Conservation (phyloP, 345 rosid genomes). For the Acer saccharum region DNA sequence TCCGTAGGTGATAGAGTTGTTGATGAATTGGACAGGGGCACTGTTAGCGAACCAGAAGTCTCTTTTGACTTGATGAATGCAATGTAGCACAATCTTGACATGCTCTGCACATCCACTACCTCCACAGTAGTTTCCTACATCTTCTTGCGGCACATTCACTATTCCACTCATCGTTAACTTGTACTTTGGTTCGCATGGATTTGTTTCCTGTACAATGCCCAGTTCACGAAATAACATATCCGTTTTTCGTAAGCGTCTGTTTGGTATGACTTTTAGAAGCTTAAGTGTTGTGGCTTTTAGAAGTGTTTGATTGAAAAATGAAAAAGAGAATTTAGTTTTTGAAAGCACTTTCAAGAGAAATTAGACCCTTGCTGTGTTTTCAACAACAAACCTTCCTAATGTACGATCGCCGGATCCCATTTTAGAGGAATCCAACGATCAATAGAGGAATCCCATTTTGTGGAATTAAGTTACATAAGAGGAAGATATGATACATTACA, state of each 20-base stretch:
- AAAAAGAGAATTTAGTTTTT: background rate
- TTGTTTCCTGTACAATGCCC: background rate
- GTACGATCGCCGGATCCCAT: too few species aligned
- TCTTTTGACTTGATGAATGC: slow-evolving; percentile 28
- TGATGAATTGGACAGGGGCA: slow-evolving; percentile 19
- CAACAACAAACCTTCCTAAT: too few species aligned
- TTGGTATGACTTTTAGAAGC: too few species aligned
- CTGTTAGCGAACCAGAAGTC: slow-evolving; percentile 42
- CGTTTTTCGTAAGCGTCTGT: too few species aligned
- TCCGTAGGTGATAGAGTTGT: slow-evolving; percentile 11
- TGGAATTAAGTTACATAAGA: background rate
- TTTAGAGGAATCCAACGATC: too few species aligned
- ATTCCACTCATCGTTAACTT: slow-evolving; percentile 27
- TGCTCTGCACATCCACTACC: slow-evolving; percentile 21
- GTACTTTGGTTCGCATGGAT: slow-evolving; percentile 12
- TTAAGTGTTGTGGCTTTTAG: too few species aligned
- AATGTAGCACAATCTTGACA: slow-evolving; percentile 21
- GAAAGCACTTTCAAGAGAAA: too few species aligned
- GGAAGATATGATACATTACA: background rate
- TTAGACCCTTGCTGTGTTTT: too few species aligned
- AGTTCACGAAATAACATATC: too few species aligned
- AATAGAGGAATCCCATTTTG: too few species aligned
- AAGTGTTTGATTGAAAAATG: background rate
- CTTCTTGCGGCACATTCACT: slow-evolving; percentile 19
- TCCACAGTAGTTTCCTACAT: slow-evolving; percentile 24